phyloP scores from a whole-genome alignment of 2,329 filamentous ascomycete genomes.

The Graphilbum ipis-grandicollis region DNA sequence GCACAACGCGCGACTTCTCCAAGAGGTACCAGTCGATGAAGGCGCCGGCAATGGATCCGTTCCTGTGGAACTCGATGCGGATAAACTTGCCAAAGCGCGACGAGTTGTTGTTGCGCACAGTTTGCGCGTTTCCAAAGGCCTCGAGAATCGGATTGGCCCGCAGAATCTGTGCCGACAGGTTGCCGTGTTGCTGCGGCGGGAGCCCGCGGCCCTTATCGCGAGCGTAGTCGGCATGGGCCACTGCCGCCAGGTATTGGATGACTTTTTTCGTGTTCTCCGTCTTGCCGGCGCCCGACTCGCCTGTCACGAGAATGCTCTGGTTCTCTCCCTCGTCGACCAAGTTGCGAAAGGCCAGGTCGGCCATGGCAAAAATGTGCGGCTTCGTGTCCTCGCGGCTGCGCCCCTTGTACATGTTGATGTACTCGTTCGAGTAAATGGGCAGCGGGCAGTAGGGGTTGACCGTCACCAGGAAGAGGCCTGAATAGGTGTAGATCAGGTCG shows the following conservation, averaged over 20 bases:
- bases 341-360: conserved; percentile 90
- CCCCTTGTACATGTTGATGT: conserved; percentile 96
- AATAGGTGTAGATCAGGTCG: conserved; percentile 97
- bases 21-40: conserved; percentile 98
- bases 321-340: conserved; percentile 89
- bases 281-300: conserved; percentile 94
- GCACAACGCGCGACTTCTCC: conserved; percentile 94
- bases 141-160: conserved; percentile 94
- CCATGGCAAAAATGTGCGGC: conserved; percentile 95
- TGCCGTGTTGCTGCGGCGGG: conserved; percentile 38
- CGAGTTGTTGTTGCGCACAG: conserved; percentile 94
- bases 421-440: conserved; percentile 91
- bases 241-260: conserved; percentile 92
- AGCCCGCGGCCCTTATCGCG: no score
- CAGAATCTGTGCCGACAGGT: conserved; percentile 88
- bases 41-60: conserved; percentile 81
- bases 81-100: conserved; percentile 98
- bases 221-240: conserved; percentile 59
- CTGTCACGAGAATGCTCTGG: conserved; percentile 93
- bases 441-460: conserved; percentile 92
- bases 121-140: conserved; percentile 96
- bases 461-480: conserved; percentile 87
- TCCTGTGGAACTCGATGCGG: conserved; percentile 79
- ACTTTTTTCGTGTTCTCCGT: conserved; percentile 99
- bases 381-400: conserved; percentile 83